These are phyloP conservation scores for Macrophomina tecta DNA, from an alignment of 2,329 filamentous ascomycete genomes.

Conservation along the genomic window DNA sequence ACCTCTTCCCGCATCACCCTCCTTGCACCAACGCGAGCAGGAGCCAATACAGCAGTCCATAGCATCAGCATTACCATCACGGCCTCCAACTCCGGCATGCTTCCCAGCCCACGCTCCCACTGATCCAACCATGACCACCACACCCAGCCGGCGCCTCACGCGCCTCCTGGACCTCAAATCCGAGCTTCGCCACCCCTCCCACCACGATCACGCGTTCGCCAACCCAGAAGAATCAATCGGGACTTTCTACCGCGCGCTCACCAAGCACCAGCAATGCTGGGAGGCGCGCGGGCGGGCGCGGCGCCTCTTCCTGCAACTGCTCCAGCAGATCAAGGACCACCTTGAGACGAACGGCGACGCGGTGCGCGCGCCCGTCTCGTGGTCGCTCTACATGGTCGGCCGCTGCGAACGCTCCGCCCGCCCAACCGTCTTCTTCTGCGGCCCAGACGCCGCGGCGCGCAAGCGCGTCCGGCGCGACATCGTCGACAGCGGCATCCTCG, in stretches of 20 bases:
- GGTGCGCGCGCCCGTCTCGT: neutral
- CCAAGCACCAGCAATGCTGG: conserved; percentile 28
- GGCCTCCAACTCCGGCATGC: too few species aligned
- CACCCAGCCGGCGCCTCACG: neutral
- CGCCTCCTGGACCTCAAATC: neutral
- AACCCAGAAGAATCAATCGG: neutral
- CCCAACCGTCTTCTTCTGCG: conserved; percentile 33
- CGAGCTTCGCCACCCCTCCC: neutral
- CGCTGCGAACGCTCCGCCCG: conserved; percentile 17
- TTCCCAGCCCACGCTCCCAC: too few species aligned
- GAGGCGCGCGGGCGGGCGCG: conserved; percentile 30
- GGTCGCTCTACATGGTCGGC: conserved; percentile 33
- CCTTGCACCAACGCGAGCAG: too few species aligned
- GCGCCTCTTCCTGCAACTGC: conserved; percentile 20
- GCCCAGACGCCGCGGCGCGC: conserved; percentile 27
- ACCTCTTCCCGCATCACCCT: too few species aligned
- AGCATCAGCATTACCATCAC: neutral
- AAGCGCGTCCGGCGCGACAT: conserved; percentile 29
- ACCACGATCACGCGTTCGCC: too few species aligned
- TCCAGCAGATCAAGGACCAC: conserved; percentile 29
- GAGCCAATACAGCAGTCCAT: too few species aligned
- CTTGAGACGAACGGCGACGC: conserved; percentile 31
- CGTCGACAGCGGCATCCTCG: conserved; percentile 29
- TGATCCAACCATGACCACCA: neutral
- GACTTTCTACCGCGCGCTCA: neutral